Evolutionary conservation across 345 rosid genomes (phyloP), one percentile per base, ranked within the genome.

Genomic region (Balakata baccata): DNA sequence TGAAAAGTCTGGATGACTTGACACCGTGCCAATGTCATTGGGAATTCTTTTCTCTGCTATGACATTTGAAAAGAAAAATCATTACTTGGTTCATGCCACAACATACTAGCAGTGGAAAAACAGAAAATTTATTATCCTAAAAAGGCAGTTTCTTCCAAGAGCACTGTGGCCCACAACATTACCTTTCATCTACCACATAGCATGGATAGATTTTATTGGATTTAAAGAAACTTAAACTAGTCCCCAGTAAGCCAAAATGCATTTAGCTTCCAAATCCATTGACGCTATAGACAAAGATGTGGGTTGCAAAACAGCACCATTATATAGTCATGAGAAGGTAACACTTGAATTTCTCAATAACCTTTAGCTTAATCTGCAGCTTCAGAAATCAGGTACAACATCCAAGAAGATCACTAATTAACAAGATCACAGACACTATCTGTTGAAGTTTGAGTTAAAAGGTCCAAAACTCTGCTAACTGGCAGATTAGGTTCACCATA

Each of bases 41-140:
- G 74, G 47, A 60, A 51, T 70, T 63, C 65, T 76, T 77, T 80
- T 81, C 75, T 59, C 85, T 60, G 73, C 92, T 85, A 76, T 53
- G 79, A 68, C 73, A 82, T 77, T 82, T 49, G 72, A 65, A 69
- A 16, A 53, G 60, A 77, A 69, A 69, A 11, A 61, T 66, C 57
- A 77, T 6, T 45, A 16, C 57, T 75, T 68, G 38, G 50, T 47
- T 78, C 69, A 65, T 12, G 64, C 58, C 50, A 54, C 56, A n/a
- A 69, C 20, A 59, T 23, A 50, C 50, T 50, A 37, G 37, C 23
- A 12, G 25, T 74, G 22, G 65, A 69, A 29, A 29, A 29, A 45
- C 13, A 18, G 29, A 7, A 22, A 9, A 70, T n/a, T 6, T 38
- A 46, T 18, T 20, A 67, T 16, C 68, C 62, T 60, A 52, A 18